Evolutionary conservation across 176 grass and related monocot genomes (phyloP), one percentile per base, ranked within the genome.

Genomic region (Aegilops longissima): DNA sequence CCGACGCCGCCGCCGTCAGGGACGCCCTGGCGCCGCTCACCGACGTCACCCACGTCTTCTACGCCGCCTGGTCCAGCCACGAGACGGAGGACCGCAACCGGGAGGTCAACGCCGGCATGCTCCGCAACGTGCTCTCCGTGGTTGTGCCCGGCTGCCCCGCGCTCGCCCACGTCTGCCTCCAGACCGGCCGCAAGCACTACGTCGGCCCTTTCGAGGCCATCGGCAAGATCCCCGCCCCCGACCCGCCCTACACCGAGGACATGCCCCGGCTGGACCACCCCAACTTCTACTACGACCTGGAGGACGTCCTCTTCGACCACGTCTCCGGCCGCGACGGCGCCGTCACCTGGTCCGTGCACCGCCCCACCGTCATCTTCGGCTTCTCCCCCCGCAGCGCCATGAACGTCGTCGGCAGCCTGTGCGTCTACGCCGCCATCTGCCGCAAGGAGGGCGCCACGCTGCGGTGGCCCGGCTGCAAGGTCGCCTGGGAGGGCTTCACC

Each of bases 331-430:
- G 80, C 23, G 76, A 47, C 23, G 76, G 83, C 18, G 54, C 54
- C 7, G 54, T 59, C 54, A 59, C 2, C 54, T 59, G 54, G 54
- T 59, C 54, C 54, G 84, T 94, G 16, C 90, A 96, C 71, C 94
- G 94, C 17, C 94, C 94, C 21, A 58, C 80, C 9, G 9, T 12
- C 52, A 61, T 97, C 79, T 92, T 97, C 31, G 94, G 94, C 0
- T 97, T 92, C 90, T 90, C 94, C 44, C 92, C 94, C 0, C 82
- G 86, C 18, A 87, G 92, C 80, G 73, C 77, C 65, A 97, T 85
- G 85, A 97, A 97, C 71, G 18, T 97, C 38, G 38, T 97, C 34
- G 86, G 83, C 67, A 92, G 80, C 69, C 86, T 59, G 7, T 59
- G 54, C 6, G 54, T 59, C 2, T 59, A 59, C 54, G 54, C 54